Base-by-base conservation (phyloP, 129 eudicot species). In the Lonicera japonica region DNA sequence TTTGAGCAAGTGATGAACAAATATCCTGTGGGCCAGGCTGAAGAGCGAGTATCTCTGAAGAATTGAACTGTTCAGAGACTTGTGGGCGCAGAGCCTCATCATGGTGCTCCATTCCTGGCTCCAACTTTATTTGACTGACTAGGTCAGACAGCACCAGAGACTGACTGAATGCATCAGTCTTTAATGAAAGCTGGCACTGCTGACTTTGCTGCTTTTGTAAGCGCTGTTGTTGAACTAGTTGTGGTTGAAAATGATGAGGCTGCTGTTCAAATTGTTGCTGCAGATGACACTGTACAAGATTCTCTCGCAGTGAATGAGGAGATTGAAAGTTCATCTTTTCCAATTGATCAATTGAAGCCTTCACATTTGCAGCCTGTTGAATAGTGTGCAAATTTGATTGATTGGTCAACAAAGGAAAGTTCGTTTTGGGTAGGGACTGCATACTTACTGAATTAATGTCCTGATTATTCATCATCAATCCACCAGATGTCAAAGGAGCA, bases 211-310 rank as follows among this genome's bases (percentile, higher is more conserved):
- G 82, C 47, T 68, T 88, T 21, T 88, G 87, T 73, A 74, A 85
- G 20, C 71, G 70, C 64, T 82, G 94, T 60, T 75, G 68, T 72
- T 56, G 80, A 68, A 62, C 51, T 67, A 77, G 60, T 59, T 66
- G 88, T 40, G 58, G 87, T 70, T 80, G 95, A 70, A 70, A 79
- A 73, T 76, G 81, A 74, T 74, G 82, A 55, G 85, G 74, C 66
- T 75, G 88, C 39, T 62, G 86, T 72, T 80, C 92, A 69, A 69
- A 79, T 70, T 75, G 81, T 71, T 74, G 76, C 62, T 74, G 78
- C 55, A 77, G 86, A 66, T 73, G 90, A 61, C 63, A 62, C n/a
- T 70, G 72, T 23, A 61, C 69, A 12, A 62, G 15, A 78, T 70
- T 82, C 24, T 77, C 83, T 46, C 58, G 38, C 25, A 65, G 66